Conservation (phyloP, 306 rosid genomes). For the Quercus variabilis region DNA sequence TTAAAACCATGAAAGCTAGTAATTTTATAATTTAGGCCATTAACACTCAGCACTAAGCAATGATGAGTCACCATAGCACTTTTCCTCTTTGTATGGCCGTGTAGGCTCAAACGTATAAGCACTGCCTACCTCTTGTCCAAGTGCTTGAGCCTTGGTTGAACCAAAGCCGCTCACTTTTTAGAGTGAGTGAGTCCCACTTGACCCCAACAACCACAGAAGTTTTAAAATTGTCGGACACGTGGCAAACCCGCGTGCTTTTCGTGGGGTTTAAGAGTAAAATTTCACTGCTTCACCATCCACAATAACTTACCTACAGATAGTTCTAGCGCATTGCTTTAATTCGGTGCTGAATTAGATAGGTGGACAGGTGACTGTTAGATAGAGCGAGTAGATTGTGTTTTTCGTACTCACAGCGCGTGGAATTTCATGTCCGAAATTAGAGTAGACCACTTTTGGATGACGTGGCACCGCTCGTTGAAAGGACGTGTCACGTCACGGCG, state of each 20-base stretch:
- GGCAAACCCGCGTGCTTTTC: conserved; percentile 1
- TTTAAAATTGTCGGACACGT: background rate
- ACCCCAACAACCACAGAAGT: background rate
- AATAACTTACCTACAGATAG: background rate
- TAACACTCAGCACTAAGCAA: no score
- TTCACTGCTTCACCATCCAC: background rate
- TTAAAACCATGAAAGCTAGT: no score
- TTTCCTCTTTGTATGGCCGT: no score
- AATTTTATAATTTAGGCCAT: no score
- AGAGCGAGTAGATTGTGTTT: background rate
- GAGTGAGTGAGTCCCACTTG: background rate
- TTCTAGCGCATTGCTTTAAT: background rate
- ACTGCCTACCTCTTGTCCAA: no score
- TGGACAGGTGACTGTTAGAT: conserved; percentile 12
- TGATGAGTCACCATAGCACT: no score
- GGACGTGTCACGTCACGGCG: background rate
- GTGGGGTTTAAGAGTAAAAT: background rate
- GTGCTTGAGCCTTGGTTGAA: no score
- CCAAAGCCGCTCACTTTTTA: no score
- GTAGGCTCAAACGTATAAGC: no score
- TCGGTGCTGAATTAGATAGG: background rate
- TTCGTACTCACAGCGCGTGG: background rate
- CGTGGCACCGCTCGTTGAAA: conserved; percentile 15
- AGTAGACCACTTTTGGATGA: background rate
- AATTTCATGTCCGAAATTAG: background rate